Conservation (phyloP, 148 eudicot genomes). For the Hydrangea macrophylla region DNA sequence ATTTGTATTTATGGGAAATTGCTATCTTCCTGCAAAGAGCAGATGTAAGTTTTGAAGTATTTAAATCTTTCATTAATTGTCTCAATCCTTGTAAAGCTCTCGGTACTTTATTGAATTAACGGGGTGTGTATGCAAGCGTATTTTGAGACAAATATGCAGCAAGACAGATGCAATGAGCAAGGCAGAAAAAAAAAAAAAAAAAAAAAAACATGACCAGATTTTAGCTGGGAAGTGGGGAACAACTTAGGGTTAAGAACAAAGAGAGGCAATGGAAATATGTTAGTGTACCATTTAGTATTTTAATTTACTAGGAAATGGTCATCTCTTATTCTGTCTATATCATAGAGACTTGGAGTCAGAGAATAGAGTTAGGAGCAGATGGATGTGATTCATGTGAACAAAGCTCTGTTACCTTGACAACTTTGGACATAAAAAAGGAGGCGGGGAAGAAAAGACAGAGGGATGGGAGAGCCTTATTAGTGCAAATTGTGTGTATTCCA, state of each 20-base stretch:
- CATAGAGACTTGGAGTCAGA: too few relatives aligned
- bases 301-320: neutral
- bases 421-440: too few relatives aligned
- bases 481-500: too few relatives aligned
- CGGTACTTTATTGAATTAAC: too few relatives aligned
- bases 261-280: neutral
- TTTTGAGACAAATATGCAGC: too few relatives aligned
- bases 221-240: neutral
- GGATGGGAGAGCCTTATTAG: too few relatives aligned
- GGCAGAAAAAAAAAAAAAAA: neutral
- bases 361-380: too few relatives aligned
- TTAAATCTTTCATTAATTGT: neutral
- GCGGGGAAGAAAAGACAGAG: neutral
- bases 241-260: neutral
- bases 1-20: slow-evolving; percentile 68
- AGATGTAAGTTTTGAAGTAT: slow-evolving; percentile 73
- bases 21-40: slow-evolving; percentile 82
- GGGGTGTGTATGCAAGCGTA: too few relatives aligned
- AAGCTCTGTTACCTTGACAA: too few relatives aligned
- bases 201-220: neutral
- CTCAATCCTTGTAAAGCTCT: slow-evolving; percentile 7
- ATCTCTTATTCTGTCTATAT: neutral
- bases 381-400: too few relatives aligned
- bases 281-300: neutral
- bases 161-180: neutral